Base-by-base conservation (phyloP, 176 grass and related monocot species). In the Lolium rigidum region DNA sequence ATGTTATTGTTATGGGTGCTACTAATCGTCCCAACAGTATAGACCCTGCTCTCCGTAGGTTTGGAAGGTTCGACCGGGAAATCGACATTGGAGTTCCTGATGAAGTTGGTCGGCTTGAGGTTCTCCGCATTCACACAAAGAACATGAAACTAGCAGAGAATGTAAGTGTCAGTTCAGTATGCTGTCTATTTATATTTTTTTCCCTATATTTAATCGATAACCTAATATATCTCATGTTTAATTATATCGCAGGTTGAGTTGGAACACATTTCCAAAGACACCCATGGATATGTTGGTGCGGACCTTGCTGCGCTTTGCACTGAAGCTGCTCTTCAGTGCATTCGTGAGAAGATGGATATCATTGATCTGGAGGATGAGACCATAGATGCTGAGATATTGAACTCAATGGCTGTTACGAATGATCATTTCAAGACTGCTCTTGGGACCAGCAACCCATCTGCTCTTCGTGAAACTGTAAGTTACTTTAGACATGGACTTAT, bases 341-440 rank as follows among this genome's bases (percentile, higher is more conserved):
- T 94, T 60, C 87, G 92, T 61, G 95, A 97, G 82, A 97, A 97
- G 84, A 94, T 97, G 95, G 95, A 94, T 73, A 92, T 97, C 47
- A 97, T 97, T 55, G 92, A 97, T 87, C 83, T 94, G 15, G 95
- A 97, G 83, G 95, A 97, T 57, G 95, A 97, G 47, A 92, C 92
- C 5, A 97, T 97, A 74, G 95, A 97, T 91, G 95, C 95, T 31
- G 95, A 97, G 86, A 92, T 98, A 78, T 83, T 98, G 6, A 98
- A 98, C 55, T 95, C 95, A 2, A 95, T 98, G 95, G 89, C 91
- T 48, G 93, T 98, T 43, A 90, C 87, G 9, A 93, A 98, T 66
- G 95, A 98, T 50, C 95, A 98, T 88, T 95, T 98, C 83, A 98
- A 95, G 91, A 95, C 93, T 50, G 95, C 95, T 70, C 89, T 98